These are phyloP conservation scores for Colletotrichum spinosum DNA, from an alignment of 2,329 filamentous ascomycete genomes.

Conservation along the genomic window DNA sequence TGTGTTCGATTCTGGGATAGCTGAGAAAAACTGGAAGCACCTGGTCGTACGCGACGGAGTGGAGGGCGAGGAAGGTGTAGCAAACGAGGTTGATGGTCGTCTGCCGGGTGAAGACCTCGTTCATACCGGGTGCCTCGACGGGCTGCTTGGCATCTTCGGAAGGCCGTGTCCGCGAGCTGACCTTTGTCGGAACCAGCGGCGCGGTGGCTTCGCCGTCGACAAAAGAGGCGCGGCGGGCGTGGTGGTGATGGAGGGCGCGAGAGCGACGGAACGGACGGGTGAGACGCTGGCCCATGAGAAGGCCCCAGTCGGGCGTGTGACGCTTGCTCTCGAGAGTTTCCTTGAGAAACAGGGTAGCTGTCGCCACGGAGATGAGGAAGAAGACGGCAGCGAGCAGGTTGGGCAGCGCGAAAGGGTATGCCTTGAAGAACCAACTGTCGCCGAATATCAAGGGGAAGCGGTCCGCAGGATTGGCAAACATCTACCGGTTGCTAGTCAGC, in stretches of 20 bases:
- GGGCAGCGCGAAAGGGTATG: slow-evolving; percentile 85
- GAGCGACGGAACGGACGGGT: slow-evolving; percentile 49
- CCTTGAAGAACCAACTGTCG: slow-evolving; percentile 73
- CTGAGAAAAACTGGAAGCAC: slow-evolving; percentile 90
- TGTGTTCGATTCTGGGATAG: slow-evolving; percentile 71
- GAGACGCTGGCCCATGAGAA: slow-evolving; percentile 77
- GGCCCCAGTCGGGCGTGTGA: slow-evolving; percentile 77
- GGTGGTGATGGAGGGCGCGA: slow-evolving; percentile 41
- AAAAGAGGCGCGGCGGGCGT: slow-evolving; percentile 57
- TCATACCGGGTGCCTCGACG: slow-evolving; percentile 52
- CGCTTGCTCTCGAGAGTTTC: slow-evolving; percentile 85
- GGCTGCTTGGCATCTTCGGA: slow-evolving; percentile 35
- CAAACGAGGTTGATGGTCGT: slow-evolving; percentile 79
- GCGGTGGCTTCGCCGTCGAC: slow-evolving; percentile 68
- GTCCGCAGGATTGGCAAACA: slow-evolving; percentile 83
- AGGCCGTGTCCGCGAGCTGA: slow-evolving; percentile 41
- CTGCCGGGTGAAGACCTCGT: slow-evolving; percentile 79
- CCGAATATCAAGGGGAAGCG: slow-evolving; percentile 80
- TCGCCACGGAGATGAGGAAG: slow-evolving; percentile 81
- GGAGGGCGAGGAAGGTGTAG: slow-evolving; percentile 85
- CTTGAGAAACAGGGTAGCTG: slow-evolving; percentile 82
- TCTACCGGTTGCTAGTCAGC: slow-evolving; percentile 41
- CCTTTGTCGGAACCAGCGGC: slow-evolving; percentile 59
- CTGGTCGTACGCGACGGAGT: slow-evolving; percentile 88
- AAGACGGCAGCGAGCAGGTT: slow-evolving; percentile 83